A percentile compares a stretch with the other conserved stretches of the same genome.
These are phyloP conservation scores for Pelargonium myrrhifolium DNA, from an alignment of 441 rosid species.

Conservation along the genomic window DNA sequence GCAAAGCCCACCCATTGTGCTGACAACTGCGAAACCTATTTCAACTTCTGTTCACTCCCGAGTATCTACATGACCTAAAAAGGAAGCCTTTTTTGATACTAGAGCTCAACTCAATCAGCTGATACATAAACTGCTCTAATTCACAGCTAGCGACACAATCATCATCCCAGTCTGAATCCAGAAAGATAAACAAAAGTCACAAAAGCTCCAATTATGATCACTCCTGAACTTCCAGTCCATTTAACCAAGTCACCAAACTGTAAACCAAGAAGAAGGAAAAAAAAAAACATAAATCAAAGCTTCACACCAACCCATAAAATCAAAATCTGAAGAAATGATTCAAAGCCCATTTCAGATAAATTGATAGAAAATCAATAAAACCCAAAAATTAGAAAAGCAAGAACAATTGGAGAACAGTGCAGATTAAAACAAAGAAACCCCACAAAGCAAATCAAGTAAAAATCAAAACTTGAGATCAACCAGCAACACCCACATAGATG, in stretches of 20 bases:
- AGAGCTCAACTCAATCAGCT: constrained; percentile 14
- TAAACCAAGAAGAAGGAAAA: constrained; percentile 13
- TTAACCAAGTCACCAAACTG: constrained; percentile 34
- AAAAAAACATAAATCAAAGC: constrained; percentile 15
- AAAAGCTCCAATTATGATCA: constrained; percentile 32
- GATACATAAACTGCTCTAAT: constrained; percentile 15
- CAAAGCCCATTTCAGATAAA: constrained; percentile 16
- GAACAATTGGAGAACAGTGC: constrained; percentile 7
- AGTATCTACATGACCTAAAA: constrained; percentile 20
- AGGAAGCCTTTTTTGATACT: constrained; percentile 5
- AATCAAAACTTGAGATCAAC: constrained; percentile 17
- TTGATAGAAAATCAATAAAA: constrained; percentile 1
- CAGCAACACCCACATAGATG: not conserved
- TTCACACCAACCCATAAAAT: constrained; percentile 2
- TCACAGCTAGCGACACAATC: not conserved
- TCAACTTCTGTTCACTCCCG: constrained; percentile 19
- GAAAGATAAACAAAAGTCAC: constrained; percentile 30
- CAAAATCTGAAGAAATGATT: constrained; percentile 14
- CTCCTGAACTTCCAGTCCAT: constrained; percentile 47
- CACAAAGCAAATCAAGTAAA: constrained; percentile 18
- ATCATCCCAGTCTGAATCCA: constrained; percentile 25
- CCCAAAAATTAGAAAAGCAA: too few species aligned
- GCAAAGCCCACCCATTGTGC: constrained; percentile 92
- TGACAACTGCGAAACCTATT: constrained; percentile 18
- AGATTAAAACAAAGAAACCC: constrained; percentile 19